phyloP scores from a whole-genome alignment of 192 early-diverging fungal genomes.

The Podila verticillata region DNA sequence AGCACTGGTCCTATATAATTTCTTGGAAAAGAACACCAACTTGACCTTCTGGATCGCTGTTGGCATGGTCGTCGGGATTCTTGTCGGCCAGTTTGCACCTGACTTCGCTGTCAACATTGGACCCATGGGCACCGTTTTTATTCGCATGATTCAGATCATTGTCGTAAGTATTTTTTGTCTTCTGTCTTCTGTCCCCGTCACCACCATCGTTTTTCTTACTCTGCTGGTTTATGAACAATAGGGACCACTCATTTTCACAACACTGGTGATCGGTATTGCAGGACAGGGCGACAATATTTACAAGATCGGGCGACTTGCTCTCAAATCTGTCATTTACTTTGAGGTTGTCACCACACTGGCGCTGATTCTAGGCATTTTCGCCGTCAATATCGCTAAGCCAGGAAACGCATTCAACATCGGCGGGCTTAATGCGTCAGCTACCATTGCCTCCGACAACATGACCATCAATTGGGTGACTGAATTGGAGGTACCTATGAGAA shows the following conservation, averaged over 20 bases:
- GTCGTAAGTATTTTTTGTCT: constrained; percentile 16
- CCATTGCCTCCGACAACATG: background rate
- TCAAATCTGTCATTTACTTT: constrained; percentile 76
- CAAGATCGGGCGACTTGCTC: constrained; percentile 63
- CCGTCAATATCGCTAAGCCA: constrained; percentile 68
- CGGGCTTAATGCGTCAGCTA: background rate
- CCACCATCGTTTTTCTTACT: background rate
- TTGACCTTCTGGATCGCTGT: constrained; percentile 61
- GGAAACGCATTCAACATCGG: constrained; percentile 55
- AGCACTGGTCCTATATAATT: constrained; percentile 9
- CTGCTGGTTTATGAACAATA: background rate
- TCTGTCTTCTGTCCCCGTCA: background rate
- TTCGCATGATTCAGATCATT: constrained; percentile 61
- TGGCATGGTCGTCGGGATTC: constrained; percentile 57
- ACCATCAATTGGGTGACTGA: background rate
- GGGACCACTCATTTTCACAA: constrained; percentile 75
- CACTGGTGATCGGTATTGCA: constrained; percentile 74
- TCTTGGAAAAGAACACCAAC: constrained; percentile 36
- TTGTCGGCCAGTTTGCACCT: constrained; percentile 55
- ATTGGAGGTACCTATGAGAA: background rate
- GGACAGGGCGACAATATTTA: constrained; percentile 68
- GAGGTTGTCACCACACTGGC: constrained; percentile 67
- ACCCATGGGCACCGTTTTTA: constrained; percentile 57
- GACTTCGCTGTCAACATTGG: constrained; percentile 48
- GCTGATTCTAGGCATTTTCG: constrained; percentile 67